A percentile compares a stretch with the other conserved stretches of the same genome.
These are phyloP conservation scores for Fusarium napiforme DNA, from an alignment of 2,329 filamentous ascomycete species.

Conservation along the genomic window DNA sequence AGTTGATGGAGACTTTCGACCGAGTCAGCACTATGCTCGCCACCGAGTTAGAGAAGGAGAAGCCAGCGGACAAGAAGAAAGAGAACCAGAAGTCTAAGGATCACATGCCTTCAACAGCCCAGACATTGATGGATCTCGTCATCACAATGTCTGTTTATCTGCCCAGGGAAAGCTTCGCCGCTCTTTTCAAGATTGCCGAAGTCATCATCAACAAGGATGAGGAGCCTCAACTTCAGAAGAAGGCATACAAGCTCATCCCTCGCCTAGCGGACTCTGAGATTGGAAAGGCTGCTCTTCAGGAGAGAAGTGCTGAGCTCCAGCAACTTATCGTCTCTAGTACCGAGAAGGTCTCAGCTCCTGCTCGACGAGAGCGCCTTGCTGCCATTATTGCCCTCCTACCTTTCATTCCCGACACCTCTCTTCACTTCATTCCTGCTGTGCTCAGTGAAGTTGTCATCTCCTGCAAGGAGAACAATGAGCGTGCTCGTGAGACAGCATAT, in stretches of 20 bases:
- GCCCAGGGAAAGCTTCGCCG: conserved; percentile 83
- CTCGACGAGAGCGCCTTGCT: conserved; percentile 84
- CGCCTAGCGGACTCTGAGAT: conserved; percentile 84
- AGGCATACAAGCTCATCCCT: conserved; percentile 97
- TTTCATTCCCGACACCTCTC: conserved; percentile 77
- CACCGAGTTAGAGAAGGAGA: conserved; percentile 68
- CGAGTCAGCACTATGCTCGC: conserved; percentile 88
- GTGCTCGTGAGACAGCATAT: conserved; percentile 88
- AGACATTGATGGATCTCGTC: conserved; percentile 95
- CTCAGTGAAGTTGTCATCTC: conserved; percentile 95
- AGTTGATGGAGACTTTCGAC: conserved; percentile 88
- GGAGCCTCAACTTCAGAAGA: conserved; percentile 96
- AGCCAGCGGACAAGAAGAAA: conserved; percentile 67
- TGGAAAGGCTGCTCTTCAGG: conserved; percentile 78
- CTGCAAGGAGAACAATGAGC: conserved; percentile 98
- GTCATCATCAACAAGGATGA: conserved; percentile 83
- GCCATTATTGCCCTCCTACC: conserved; percentile 85
- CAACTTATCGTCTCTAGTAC: conserved; percentile 80
- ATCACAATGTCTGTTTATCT: conserved; percentile 97
- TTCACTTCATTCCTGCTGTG: conserved; percentile 93
- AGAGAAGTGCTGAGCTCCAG: conserved; percentile 83
- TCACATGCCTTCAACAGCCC: conserved; percentile 89
- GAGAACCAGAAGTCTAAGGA: conserved; percentile 70
- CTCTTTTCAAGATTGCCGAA: conserved; percentile 87
- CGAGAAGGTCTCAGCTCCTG: conserved; percentile 87